These are phyloP conservation scores for Malassezia slooffiae DNA, from an alignment of 1,284 basidiomycete genomes.

Conservation along the genomic window DNA sequence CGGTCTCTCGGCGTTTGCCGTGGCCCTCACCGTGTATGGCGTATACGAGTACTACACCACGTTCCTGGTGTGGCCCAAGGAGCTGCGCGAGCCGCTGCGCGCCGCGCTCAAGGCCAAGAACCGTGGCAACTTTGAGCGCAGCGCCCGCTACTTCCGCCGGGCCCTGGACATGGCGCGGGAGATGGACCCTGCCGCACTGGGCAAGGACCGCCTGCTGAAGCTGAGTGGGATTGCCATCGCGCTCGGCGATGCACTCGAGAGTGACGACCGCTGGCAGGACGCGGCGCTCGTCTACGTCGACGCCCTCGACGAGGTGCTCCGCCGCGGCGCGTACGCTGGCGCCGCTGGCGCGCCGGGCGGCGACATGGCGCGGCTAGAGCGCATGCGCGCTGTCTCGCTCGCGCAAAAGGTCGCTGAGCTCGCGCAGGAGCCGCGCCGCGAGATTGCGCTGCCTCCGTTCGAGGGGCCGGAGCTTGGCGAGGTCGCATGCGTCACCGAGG, in stretches of 20 bases:
- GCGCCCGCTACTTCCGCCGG: slow-evolving; percentile 33
- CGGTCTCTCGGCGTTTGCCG: slow-evolving; percentile 27
- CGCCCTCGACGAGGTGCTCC: slow-evolving; percentile 29
- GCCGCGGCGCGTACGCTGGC: slow-evolving; percentile 10
- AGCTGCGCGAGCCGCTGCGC: slow-evolving; percentile 40
- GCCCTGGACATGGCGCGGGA: slow-evolving; percentile 25
- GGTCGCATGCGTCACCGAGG: slow-evolving; percentile 13
- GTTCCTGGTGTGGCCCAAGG: slow-evolving; percentile 43
- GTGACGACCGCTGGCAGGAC: slow-evolving; percentile 20
- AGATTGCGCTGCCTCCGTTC: slow-evolving; percentile 16
- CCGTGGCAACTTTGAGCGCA: slow-evolving; percentile 29
- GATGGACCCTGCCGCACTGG: slow-evolving; percentile 12
- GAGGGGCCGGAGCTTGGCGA: slow-evolving; percentile 10
- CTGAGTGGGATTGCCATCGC: slow-evolving; percentile 44
- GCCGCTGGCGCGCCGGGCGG: slow-evolving; percentile 4
- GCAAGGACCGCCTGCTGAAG: slow-evolving; percentile 33
- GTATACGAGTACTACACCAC: slow-evolving; percentile 43
- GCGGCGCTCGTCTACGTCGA: slow-evolving; percentile 29
- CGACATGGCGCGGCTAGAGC: slow-evolving; percentile 13
- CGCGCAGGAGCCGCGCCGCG: slow-evolving; percentile 19
- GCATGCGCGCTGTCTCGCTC: slow-evolving; percentile 34
- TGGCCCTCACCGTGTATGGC: slow-evolving; percentile 39
- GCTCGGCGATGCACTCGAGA: slow-evolving; percentile 36
- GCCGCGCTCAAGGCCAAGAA: slow-evolving; percentile 40
- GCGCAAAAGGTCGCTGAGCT: slow-evolving; percentile 37